A percentile compares a stretch with the other conserved stretches of the same genome.
These are phyloP conservation scores for Omphalea diandra DNA, from an alignment of 441 rosid species.

Conservation along the genomic window DNA sequence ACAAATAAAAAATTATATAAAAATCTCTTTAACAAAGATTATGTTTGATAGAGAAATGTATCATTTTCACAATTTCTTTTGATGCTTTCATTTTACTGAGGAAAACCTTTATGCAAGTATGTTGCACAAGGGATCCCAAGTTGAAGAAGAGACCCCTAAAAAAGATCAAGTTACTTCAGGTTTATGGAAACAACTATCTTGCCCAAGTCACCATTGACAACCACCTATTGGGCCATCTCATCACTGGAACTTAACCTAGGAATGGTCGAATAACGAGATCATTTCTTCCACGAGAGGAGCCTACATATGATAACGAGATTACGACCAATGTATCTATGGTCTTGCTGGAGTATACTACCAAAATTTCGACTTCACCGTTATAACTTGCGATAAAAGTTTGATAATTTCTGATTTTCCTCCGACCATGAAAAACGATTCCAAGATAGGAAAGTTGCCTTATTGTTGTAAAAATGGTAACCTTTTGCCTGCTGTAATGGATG, in stretches of 20 bases:
- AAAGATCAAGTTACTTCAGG: constrained; percentile 49
- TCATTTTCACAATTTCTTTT: no score
- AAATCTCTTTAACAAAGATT: no score
- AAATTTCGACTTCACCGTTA: constrained; percentile 63
- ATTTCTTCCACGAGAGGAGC: constrained; percentile 72
- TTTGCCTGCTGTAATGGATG: constrained; percentile 66
- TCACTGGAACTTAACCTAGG: constrained; percentile 92
- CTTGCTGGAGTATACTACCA: constrained; percentile 49
- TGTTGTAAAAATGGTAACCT: constrained; percentile 77
- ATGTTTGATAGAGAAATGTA: no score
- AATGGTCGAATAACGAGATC: constrained; percentile 89
- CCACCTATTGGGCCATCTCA: constrained; percentile 69
- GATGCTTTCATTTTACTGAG: no score
- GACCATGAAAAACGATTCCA: constrained; percentile 44
- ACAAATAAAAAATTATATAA: no score
- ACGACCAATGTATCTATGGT: constrained; percentile 54
- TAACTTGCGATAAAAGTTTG: constrained; percentile 63
- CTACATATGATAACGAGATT: constrained; percentile 43
- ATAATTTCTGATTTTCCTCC: constrained; percentile 67
- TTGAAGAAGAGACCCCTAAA: constrained; percentile 42
- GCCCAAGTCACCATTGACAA: constrained; percentile 85
- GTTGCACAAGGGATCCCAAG: constrained; percentile 73
- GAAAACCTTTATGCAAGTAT: constrained; percentile 46
- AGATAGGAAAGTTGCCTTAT: constrained; percentile 56
- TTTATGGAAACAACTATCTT: constrained; percentile 59